Evolutionary conservation across 768 basidiomycete genomes (phyloP).

Genomic region (Auriscalpium microsporum): DNA sequence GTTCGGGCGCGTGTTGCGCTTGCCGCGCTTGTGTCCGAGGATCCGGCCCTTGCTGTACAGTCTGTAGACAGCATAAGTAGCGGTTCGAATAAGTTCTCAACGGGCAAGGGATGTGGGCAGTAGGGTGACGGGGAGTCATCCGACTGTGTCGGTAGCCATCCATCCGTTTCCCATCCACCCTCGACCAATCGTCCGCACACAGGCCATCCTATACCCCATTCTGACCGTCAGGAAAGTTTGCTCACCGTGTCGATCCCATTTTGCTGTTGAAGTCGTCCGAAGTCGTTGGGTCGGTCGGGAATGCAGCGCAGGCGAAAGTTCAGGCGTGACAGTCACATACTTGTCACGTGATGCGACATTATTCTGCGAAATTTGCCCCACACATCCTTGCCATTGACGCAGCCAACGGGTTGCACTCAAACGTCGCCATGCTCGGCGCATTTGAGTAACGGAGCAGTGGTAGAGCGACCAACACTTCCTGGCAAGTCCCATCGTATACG

Average conservation of each 20-base stretch:
- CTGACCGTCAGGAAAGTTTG: conserved; percentile 4
- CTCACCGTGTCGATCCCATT: conserved; percentile 82
- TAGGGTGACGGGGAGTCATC: conserved; percentile 9
- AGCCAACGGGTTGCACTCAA: conserved; percentile 40
- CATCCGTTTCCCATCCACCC: conserved; percentile 29
- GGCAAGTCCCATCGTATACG: conserved; percentile 3
- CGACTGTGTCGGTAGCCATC: conserved; percentile 29
- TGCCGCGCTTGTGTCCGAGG: conserved; percentile 96
- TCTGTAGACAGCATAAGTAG: conserved; percentile 37
- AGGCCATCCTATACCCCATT: conserved; percentile 6
- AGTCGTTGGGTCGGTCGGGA: conserved; percentile 2
- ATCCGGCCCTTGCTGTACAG: conserved; percentile 95
- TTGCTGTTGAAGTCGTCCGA: conserved; percentile 30
- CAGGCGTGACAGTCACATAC: conserved; percentile 8
- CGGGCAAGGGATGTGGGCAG: not conserved
- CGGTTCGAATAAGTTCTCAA: not conserved
- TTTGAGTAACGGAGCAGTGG: conserved; percentile 61
- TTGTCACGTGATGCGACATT: not conserved
- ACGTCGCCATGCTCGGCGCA: conserved; percentile 27
- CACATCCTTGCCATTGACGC: conserved; percentile 31
- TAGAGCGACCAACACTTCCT: conserved; percentile 28
- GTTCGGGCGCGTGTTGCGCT: conserved; percentile 93
- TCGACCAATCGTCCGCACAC: conserved; percentile 14
- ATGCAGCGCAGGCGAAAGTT: conserved; percentile 3
- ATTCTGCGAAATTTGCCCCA: not conserved